Evolutionary conservation across 2,329 filamentous ascomycete genomes (phyloP), one percentile per base, ranked within the genome.

Genomic region (Beauveria varroae): DNA sequence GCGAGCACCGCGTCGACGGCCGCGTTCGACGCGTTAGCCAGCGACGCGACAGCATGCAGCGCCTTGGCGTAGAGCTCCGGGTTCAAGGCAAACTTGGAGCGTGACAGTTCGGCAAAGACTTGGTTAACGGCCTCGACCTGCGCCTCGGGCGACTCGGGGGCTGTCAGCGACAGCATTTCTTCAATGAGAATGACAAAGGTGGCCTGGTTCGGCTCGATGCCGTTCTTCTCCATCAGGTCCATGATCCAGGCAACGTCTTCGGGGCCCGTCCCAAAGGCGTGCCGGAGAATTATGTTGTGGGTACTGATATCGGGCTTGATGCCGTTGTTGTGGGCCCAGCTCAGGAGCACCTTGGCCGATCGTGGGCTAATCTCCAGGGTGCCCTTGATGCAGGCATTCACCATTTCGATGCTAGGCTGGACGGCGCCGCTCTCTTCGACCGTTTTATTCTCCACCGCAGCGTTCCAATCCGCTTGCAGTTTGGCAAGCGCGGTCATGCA

Each of bases 111-210:
- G 3, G 72, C 65, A 58, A 93, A 79, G 51, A 88, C 75, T 5
- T 71, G 69, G n/a, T 78, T 67, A 7, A 91, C 78, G 20, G 79
- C 75, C 2, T 72, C 68, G 22, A 77, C 73, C 69, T 88, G 86
- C 59, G 85, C 78, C 12, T 77, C 71, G 0, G 77, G 71, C 2
- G 75, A 70, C 52, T 68, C 53, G 44, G 78, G 68, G 30, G 67
- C 61, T 43, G 84, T 73, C 46, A 72, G 66, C 64, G 75, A 68
- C 67, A 84, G 74, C 63, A 83, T 72, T 68, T 81, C 82, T 47
- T 88, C 85, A 8, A 95, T 77, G 61, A 95, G 79, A 64, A 91
- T 84, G 24, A 86, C 89, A 71, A 90, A 90, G 0, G 91, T 95
- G 6, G 81, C 81, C n/a, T 80, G 77, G 70, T 92, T 85, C 1